Evolutionary conservation across 2,329 filamentous ascomycete species (phyloP), one percentile per base, ranked within the genome.

Genomic region (Apiospora kogelbergensis): DNA sequence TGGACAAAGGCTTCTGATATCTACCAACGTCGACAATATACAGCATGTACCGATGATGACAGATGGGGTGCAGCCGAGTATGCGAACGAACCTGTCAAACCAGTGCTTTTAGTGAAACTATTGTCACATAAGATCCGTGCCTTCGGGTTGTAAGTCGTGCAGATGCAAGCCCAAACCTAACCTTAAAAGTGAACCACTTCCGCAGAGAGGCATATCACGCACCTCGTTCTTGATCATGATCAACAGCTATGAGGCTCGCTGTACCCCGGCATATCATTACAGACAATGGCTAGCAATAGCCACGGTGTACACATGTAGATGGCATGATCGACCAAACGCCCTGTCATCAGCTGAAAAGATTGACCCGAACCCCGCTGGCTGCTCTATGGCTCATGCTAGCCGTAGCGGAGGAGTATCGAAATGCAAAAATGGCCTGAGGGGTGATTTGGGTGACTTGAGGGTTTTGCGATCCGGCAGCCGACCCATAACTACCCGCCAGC

Each of bases 31-130:
- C 9, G 2, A 40, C 37, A 40, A 40, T 10, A 40, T 40, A 40
- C 37, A 40, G 37, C 37, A 5, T 40, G 37, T 5, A 11, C 7
- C n/a, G n/a, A n/a, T n/a, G n/a, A n/a, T n/a, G n/a, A n/a, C n/a
- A n/a, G n/a, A n/a, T n/a, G n/a, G n/a, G n/a, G n/a, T n/a, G 48
- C 48, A 57, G 48, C 17, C 30, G 24, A 7, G 17, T 37, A 37
- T n/a, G 53, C 17, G 26, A 33, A 57, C 48, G 48, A 33, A 33
- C 48, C 26, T 60, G 53, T 60, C 53, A 60, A 60, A 60, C 9
- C 53, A 13, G 53, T 37, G 53, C 53, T 60, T 60, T 37, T 60
- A 37, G 48, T 60, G 48, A 60, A 60, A 33, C 48, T 60, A 60
- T 60, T 37, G 53, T 60, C 20, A 7, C 53, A 60, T 60, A 37